phyloP scores from a whole-genome alignment of 768 basidiomycete genomes.

The Paxillus ammoniavirescens region DNA sequence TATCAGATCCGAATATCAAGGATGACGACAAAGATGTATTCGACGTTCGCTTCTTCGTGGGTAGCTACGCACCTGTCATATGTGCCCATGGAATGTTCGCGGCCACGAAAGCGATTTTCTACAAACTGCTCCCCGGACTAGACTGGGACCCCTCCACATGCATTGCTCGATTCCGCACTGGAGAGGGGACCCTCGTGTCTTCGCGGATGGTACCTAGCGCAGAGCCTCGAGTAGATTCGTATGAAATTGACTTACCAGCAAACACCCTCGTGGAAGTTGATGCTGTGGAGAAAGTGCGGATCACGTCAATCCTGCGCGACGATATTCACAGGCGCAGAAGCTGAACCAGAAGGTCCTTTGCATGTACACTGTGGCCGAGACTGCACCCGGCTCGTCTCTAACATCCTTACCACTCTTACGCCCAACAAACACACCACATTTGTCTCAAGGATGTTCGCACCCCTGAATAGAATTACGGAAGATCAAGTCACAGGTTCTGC shows the following conservation, averaged over 20 bases:
- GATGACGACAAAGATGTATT: constrained; percentile 26
- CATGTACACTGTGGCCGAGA: constrained; percentile 28
- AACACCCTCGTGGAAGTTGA: constrained; percentile 24
- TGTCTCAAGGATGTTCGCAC: constrained; percentile 51
- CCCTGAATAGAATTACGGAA: constrained; percentile 33
- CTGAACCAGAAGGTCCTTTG: constrained; percentile 20
- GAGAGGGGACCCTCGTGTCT: constrained; percentile 29
- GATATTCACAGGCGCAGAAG: neutral
- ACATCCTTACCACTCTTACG: constrained; percentile 40
- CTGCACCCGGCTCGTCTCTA: constrained; percentile 15
- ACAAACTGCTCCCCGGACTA: constrained; percentile 17
- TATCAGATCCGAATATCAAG: constrained; percentile 1
- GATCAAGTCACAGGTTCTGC: constrained; percentile 55
- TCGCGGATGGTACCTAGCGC: constrained; percentile 1
- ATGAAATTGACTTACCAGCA: constrained; percentile 38
- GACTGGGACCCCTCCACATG: constrained; percentile 25
- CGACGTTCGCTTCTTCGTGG: constrained; percentile 39
- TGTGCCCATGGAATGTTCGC: constrained; percentile 48
- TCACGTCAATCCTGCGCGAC: constrained; percentile 31
- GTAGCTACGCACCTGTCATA: constrained; percentile 32
- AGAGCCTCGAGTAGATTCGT: constrained; percentile 1
- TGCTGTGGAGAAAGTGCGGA: constrained; percentile 27
- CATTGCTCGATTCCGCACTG: constrained; percentile 28
- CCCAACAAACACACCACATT: constrained; percentile 35
- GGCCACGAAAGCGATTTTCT: constrained; percentile 37